Base-by-base conservation (phyloP, 2,329 filamentous ascomycete genomes). In the Atkinsonella hypoxylon region DNA sequence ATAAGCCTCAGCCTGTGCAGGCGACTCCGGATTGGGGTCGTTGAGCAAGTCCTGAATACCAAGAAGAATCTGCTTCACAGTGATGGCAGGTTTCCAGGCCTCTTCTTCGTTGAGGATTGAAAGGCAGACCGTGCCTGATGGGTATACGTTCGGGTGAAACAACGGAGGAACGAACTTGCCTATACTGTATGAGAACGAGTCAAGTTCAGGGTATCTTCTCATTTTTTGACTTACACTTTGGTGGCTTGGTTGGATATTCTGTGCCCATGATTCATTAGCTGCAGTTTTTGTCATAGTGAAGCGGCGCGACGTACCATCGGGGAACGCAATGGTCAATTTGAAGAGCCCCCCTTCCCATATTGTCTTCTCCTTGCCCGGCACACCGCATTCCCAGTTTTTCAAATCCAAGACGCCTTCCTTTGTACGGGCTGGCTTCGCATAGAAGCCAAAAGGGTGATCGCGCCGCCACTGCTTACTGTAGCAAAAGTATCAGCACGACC, bases 221-320 rank as follows among this genome's bases (percentile, higher is more conserved):
- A 9, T 26, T n/a, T 10, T 8, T 18, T 32, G 44, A 72, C 85
- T 68, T 81, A 95, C 93, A 98, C 72, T 98, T 98, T 1, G 93
- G 93, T 32, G 93, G 93, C 70, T 98, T 98, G 48, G 94, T 98
- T 15, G 93, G 93, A 67, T 98, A 98, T 63, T 98, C 93, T 95
- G 32, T 5, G 36, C 2, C 12, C 10, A 30, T 8, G 31, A 11
- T 4, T 6, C 26, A 32, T 51, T 26, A 51, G 44, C 39, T 22
- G 34, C 4, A 17, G 31, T 18, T 20, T 26, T 6, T 7, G 18
- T n/a, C 20, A 22, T 3, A 15, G 15, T 11, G 61, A 39, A 5
- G 56, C 47, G 38, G 34, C 38, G 45, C 55, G 47, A 70, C 82
- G 67, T 70, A 93, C 89, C 90, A 62, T 98, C 93, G 0, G 94